Percentiles rank a stretch among this genome's conserved stretches.
phyloP scores from a whole-genome alignment of 306 rosid species.

The Canavalia ensiformis region DNA sequence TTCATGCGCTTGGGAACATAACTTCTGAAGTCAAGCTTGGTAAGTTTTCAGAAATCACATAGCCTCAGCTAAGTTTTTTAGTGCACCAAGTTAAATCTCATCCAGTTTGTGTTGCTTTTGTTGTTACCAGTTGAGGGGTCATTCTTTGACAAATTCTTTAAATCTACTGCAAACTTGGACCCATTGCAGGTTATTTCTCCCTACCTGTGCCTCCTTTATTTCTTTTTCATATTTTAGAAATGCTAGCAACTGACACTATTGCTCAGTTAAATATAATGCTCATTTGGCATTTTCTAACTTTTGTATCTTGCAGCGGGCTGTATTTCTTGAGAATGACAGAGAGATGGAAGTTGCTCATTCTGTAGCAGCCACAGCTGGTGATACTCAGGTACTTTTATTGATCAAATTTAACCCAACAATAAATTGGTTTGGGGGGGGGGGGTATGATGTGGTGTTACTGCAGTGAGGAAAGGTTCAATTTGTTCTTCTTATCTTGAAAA shows the following conservation, averaged over 20 bases:
- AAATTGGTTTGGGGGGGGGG: background rate
- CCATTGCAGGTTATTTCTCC: slow-evolving; percentile 72
- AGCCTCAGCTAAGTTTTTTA: background rate
- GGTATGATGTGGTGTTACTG: background rate
- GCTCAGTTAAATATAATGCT: slow-evolving; percentile 19
- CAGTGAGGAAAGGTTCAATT: slow-evolving; percentile 19
- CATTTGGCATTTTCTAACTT: slow-evolving; percentile 26
- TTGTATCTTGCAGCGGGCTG: slow-evolving; percentile 73
- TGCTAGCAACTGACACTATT: slow-evolving; percentile 16
- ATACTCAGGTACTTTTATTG: slow-evolving; percentile 71
- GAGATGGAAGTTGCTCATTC: slow-evolving; percentile 97
- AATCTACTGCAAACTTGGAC: slow-evolving; percentile 80
- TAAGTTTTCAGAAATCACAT: slow-evolving; percentile 49
- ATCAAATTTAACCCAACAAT: background rate
- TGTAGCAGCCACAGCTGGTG: slow-evolving; percentile 92
- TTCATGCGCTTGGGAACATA: slow-evolving; percentile 92
- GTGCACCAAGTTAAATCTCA: slow-evolving; percentile 18
- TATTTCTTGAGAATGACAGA: slow-evolving; percentile 79
- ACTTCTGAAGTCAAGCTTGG: slow-evolving; percentile 81
- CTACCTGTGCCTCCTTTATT: slow-evolving; percentile 33
- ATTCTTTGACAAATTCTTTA: slow-evolving; percentile 83
- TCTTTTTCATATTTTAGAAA: slow-evolving; percentile 14
- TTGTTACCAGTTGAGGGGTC: slow-evolving; percentile 77
- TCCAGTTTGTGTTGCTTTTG: slow-evolving; percentile 38
- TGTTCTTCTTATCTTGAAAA: slow-evolving; percentile 31